Percentiles rank a stretch among this genome's conserved stretches.
These are phyloP conservation scores for Podosphaera aphanis DNA, from an alignment of 2,329 filamentous ascomycete species.

Conservation along the genomic window DNA sequence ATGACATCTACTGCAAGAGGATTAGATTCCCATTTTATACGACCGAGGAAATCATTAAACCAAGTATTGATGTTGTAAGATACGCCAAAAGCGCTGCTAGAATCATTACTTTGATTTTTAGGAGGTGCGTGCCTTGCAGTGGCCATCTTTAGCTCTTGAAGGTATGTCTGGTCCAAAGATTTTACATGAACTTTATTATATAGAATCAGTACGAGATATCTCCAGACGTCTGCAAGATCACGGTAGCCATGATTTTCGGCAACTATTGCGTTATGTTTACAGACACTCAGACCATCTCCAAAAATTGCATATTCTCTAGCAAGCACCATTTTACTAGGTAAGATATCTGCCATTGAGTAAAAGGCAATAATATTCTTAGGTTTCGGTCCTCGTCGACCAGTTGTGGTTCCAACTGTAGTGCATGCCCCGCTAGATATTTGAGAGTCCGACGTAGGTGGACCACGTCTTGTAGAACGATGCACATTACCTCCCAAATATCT, in stretches of 20 bases:
- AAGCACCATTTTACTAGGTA: constrained; percentile 60
- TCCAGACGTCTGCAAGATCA: constrained; percentile 67
- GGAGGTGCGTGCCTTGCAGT: constrained; percentile 40
- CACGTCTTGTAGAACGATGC: constrained; percentile 9
- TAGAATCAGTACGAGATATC: constrained; percentile 53
- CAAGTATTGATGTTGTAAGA: constrained; percentile 15
- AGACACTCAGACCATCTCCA: constrained; percentile 59
- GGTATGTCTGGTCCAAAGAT: constrained; percentile 29
- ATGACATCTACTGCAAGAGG: constrained; percentile 40
- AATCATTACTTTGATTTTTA: constrained; percentile 17
- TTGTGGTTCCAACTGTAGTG: constrained; percentile 28
- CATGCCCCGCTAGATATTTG: constrained; percentile 15
- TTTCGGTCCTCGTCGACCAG: constrained; percentile 16
- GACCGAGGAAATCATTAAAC: constrained; percentile 19
- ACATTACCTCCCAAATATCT: constrained; percentile 9
- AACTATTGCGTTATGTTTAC: constrained; percentile 58
- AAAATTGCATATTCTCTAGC: constrained; percentile 66
- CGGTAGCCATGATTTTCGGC: constrained; percentile 45
- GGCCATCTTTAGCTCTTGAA: constrained; percentile 32
- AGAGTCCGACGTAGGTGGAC: constrained; percentile 14
- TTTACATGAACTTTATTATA: constrained; percentile 53
- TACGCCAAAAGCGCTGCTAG: constrained; percentile 20
- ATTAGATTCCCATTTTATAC: constrained; percentile 45
- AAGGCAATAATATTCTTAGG: constrained; percentile 51
- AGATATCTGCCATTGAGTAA: constrained; percentile 40